Evolutionary conservation across 2,329 filamentous ascomycete species (phyloP).

Genomic region (Cordyceps cicadae): DNA sequence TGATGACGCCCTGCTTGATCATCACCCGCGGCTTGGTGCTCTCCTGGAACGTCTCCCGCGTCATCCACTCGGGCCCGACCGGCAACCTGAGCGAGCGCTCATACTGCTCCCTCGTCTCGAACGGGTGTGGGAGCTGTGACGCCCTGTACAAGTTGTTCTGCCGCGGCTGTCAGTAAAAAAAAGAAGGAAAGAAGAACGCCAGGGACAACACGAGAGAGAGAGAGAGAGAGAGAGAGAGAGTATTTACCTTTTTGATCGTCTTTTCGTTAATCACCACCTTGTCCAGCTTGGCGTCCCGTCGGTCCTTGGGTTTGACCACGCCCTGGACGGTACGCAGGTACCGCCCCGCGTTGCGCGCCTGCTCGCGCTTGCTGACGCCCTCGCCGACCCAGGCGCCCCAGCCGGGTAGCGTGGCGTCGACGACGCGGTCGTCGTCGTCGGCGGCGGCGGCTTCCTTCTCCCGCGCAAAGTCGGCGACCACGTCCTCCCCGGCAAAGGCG

Average conservation of each 20-base stretch:
- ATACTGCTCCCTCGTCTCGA: conserved; percentile 81
- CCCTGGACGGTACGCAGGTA: conserved; percentile 62
- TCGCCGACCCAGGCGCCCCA: conserved; percentile 92
- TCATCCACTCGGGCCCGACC: conserved; percentile 89
- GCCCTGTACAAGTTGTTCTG: conserved; percentile 84
- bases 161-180: conserved; percentile 13
- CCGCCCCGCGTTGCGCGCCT: conserved; percentile 53
- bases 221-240: background rate
- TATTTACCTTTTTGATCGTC: conserved; percentile 66
- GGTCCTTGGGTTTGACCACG: conserved; percentile 64
- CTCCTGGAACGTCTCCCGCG: conserved; percentile 90
- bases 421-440: conserved; percentile 73
- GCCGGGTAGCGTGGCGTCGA: conserved; percentile 80
- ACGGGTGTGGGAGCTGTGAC: conserved; percentile 75
- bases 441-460: conserved; percentile 67
- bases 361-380: conserved; percentile 64
- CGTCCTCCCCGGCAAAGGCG: conserved; percentile 85
- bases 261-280: conserved; percentile 92
- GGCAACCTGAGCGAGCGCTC: conserved; percentile 80
- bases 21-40: conserved; percentile 82
- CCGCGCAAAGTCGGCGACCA: conserved; percentile 67
- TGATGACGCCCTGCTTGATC: conserved; percentile 84
- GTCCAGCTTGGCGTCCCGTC: conserved; percentile 74
- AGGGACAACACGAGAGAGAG: too few species aligned
- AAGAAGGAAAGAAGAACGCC: too few species aligned